Base-by-base conservation (phyloP, 2,329 filamentous ascomycete genomes). In the Cordyceps militaris region DNA sequence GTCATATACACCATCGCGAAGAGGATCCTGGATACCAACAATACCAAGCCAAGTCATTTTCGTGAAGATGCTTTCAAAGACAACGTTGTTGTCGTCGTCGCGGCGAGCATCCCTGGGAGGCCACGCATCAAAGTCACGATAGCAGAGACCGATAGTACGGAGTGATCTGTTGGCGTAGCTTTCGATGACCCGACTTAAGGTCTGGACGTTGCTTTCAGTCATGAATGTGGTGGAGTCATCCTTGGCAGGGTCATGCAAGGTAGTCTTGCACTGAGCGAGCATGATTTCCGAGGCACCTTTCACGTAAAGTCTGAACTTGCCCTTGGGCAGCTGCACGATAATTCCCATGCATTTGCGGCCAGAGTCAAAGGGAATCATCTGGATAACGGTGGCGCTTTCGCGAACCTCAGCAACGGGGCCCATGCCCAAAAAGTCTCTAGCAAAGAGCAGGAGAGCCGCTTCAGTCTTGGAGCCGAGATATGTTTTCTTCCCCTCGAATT, bases 61-160 rank as follows among this genome's bases (percentile, higher is more conserved):
- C 49, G 79, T 76, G 70, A 88, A 88, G 16, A 89, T 70, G 55
- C 84, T 78, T 47, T 88, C 85, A 61, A 90, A 87, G 9, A 77
- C 72, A n/a, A 85, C 79, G 57, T 86, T 81, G 38, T 77, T 79
- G 64, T 78, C 78, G 69, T 81, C 79, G n/a, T 70, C 69, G 4
- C 74, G 76, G 50, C 75, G 82, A 16, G 79, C 81, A 49, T 80
- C 79, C 60, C 77, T 81, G 4, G 91, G 91, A 32, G 92, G 91
- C 91, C 91, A 96, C 55, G 82, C 81, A 24, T 89, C 82, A 63
- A 94, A 96, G 65, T 96, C 91, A 57, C 85, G 87, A 72, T 91
- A 95, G 55, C 91, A 79, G 62, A 96, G 81, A 44, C 86, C 89
- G 64, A 96, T 95, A 1, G 91, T 95, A 61, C 91, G 84, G 32